Base-by-base conservation (phyloP, 805 yeast genomes). In the Dipodascopsis tothii region DNA sequence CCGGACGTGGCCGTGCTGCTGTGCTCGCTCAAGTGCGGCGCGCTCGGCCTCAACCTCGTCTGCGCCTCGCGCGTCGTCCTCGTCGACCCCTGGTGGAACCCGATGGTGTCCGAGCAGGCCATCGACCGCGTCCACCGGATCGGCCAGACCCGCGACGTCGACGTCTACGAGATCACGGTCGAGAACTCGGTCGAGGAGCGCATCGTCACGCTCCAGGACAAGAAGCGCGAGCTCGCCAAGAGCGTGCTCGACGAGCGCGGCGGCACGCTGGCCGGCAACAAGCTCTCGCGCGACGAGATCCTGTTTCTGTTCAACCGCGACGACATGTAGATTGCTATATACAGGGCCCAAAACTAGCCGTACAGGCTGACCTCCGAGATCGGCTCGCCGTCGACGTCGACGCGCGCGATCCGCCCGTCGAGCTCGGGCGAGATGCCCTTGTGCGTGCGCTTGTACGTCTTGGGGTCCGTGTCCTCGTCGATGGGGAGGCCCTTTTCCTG, bases 221-320 rank as follows among this genome's bases (percentile, higher is more conserved):
- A 77, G 56, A 92, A 92, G 68, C 80, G 81, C 56, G 81, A 77
- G 50, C 59, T 88, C 59, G 87, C 92, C 23, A 83, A 80, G 33
- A 71, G 81, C 11, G 97, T 97, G 0, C 70, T 92, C 62, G 94
- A 82, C 60, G 88, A 85, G 54, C 57, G 56, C 18, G 57, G 52
- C 27, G 56, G 47, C 25, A 44, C 41, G 28, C 38, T 39, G 35
- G 39, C 35, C 35, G 39, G 40, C 17, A 56, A 50, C 45, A 51
- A 51, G 35, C 55, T 62, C 17, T 37, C 58, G 9, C 37, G 39
- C 16, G 52, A 51, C 5, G 65, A 62, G 39, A 37, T 59, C 35
- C 34, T 53, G 34, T 44, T 40, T 9, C 42, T 65, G 21, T 54
- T 64, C 25, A 48, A 52, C 39, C 35, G 42, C 9, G 30, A 25